Percentiles rank a stretch among this genome's conserved stretches.
phyloP scores from a whole-genome alignment of 306 rosid genomes.

The Acacia confusa region DNA sequence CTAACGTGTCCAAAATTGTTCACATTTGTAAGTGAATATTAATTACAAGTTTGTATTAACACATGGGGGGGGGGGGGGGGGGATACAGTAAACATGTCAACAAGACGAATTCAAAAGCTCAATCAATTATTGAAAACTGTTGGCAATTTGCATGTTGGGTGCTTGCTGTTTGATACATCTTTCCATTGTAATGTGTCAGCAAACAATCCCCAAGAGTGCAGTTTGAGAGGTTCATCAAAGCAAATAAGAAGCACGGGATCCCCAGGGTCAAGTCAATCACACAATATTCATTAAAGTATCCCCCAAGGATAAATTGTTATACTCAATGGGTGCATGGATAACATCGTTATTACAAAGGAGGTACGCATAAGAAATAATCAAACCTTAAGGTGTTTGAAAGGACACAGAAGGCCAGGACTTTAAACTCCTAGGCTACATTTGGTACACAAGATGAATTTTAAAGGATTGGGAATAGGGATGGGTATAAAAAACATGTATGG shows the following conservation, averaged over 20 bases:
- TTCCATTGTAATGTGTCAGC: background rate
- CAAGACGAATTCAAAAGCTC: constrained; percentile 20
- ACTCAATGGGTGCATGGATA: background rate
- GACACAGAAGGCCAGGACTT: background rate
- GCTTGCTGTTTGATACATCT: background rate
- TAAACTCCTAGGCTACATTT: background rate
- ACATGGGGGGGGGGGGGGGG: constrained; percentile 14
- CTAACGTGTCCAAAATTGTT: constrained; percentile 7
- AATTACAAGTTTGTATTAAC: constrained; percentile 19
- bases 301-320: background rate
- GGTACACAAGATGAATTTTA: background rate
- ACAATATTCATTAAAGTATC: background rate
- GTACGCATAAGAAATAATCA: background rate
- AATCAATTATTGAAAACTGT: constrained; percentile 12
- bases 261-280: background rate
- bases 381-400: background rate
- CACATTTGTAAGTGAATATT: background rate
- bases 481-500: background rate
- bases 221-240: background rate
- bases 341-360: background rate
- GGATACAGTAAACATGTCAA: constrained; percentile 9
- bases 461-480: background rate
- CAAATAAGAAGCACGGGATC: background rate
- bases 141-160: background rate
- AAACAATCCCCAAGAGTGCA: background rate